These are phyloP conservation scores for Amniculicola lignicola DNA, from an alignment of 495 filamentous ascomycete species.

Conservation along the genomic window DNA sequence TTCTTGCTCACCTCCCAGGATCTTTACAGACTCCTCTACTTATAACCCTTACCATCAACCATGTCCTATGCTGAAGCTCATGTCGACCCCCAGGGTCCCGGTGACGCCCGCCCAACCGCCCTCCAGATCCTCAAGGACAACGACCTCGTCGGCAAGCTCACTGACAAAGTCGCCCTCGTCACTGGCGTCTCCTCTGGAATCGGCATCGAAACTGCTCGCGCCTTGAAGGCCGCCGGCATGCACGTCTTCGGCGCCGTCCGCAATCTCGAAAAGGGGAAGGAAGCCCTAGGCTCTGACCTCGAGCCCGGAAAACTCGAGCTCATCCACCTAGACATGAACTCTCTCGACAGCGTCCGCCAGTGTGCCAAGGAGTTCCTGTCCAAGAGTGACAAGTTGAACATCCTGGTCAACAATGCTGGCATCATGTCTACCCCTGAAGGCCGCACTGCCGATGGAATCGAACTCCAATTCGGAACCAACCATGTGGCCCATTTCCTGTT, in stretches of 20 bases:
- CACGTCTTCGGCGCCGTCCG: slow-evolving; percentile 48
- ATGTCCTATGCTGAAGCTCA: slow-evolving; percentile 22
- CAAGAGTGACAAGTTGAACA: slow-evolving; percentile 35
- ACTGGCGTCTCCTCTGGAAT: slow-evolving; percentile 65
- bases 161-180: slow-evolving; percentile 61
- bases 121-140: slow-evolving; percentile 47
- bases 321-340: slow-evolving; percentile 48
- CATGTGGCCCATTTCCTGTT: slow-evolving; percentile 37
- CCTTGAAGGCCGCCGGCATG: slow-evolving; percentile 48
- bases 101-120: slow-evolving; percentile 35
- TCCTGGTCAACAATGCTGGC: slow-evolving; percentile 33
- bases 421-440: slow-evolving; percentile 30
- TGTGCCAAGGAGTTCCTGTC: slow-evolving; percentile 40
- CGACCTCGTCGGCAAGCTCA: slow-evolving; percentile 32
- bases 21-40: no score
- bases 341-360: slow-evolving; percentile 46
- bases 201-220: slow-evolving; percentile 51
- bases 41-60: no score
- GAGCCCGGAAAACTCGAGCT: slow-evolving; percentile 37
- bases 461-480: slow-evolving; percentile 34
- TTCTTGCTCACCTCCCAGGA: no score
- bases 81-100: slow-evolving; percentile 32
- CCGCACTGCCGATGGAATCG: slow-evolving; percentile 28
- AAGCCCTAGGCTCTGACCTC: slow-evolving; percentile 27
- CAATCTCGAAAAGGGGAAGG: slow-evolving; percentile 43